Conservation (phyloP, 2,329 filamentous ascomycete genomes). For the Tolypocladium inflatum region DNA sequence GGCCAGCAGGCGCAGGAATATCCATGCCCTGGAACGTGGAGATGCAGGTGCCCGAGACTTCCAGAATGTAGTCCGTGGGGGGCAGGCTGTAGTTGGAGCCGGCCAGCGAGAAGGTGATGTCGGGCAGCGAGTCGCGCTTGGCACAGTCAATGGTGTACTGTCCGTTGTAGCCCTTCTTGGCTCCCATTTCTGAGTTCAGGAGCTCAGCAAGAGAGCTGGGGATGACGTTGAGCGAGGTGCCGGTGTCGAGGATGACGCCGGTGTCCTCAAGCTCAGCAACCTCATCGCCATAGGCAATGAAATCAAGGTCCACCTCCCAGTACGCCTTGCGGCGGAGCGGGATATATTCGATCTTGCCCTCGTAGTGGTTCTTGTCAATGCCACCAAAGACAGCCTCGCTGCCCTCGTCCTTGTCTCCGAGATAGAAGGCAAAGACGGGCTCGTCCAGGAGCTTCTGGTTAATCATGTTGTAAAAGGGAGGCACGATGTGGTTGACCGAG, state of each 20-base stretch:
- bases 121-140: slow-evolving; percentile 74
- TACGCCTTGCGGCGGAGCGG: slow-evolving; percentile 97
- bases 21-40: slow-evolving; percentile 98
- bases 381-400: slow-evolving; percentile 90
- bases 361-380: slow-evolving; percentile 69
- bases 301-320: slow-evolving; percentile 96
- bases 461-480: slow-evolving; percentile 94
- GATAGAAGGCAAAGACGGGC: slow-evolving; percentile 93
- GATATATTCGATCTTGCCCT: slow-evolving; percentile 83
- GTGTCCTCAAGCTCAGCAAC: slow-evolving; percentile 87
- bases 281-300: slow-evolving; percentile 80
- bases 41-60: slow-evolving; percentile 92
- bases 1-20: slow-evolving; percentile 76
- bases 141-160: slow-evolving; percentile 91
- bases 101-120: slow-evolving; percentile 81
- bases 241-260: slow-evolving; percentile 94
- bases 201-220: slow-evolving; percentile 88
- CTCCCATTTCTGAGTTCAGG: slow-evolving; percentile 93
- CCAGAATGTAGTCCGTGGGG: slow-evolving; percentile 88
- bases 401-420: slow-evolving; percentile 62
- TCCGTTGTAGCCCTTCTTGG: slow-evolving; percentile 95
- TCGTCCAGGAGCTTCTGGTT: slow-evolving; percentile 85
- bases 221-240: slow-evolving; percentile 93
- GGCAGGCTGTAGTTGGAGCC: slow-evolving; percentile 90
- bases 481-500: slow-evolving; percentile 90